Conservation (phyloP, 2,329 filamentous ascomycete genomes). For the Fusarium poae region DNA sequence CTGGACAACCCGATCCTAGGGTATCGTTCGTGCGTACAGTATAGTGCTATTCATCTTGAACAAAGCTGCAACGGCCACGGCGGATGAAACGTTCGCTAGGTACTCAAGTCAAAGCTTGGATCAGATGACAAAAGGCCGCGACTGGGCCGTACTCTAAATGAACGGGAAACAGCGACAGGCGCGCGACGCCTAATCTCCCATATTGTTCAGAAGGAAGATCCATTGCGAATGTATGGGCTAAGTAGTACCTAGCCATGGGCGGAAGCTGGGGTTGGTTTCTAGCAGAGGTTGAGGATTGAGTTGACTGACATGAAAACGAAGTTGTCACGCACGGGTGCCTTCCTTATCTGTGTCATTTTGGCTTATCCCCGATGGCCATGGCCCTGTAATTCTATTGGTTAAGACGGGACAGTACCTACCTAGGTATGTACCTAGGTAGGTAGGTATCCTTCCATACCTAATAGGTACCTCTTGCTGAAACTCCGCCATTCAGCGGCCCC, state of each 20-base stretch:
- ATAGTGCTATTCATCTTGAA: conserved; percentile 17
- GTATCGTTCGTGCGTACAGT: conserved; percentile 16
- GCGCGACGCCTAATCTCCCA: conserved; percentile 17
- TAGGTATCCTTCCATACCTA: no score
- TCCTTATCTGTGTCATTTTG: conserved; percentile 18
- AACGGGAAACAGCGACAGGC: conserved; percentile 14
- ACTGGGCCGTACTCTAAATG: conserved; percentile 10
- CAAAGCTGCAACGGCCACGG: conserved; percentile 20
- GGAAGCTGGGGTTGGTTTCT: conserved; percentile 27
- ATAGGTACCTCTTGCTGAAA: neutral
- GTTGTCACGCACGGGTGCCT: conserved; percentile 41
- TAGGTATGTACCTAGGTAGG: no score
- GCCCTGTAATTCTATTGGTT: conserved; percentile 26
- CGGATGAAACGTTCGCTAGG: conserved; percentile 28
- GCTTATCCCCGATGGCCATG: conserved; percentile 3
- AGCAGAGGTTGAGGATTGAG: conserved; percentile 27
- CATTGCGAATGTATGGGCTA: conserved; percentile 31
- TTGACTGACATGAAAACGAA: conserved; percentile 43
- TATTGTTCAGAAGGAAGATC: conserved; percentile 41
- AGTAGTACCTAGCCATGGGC: neutral
- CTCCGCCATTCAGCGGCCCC: conserved; percentile 39
- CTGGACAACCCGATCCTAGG: conserved; percentile 28
- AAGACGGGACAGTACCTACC: neutral
- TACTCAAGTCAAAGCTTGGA: conserved; percentile 30
- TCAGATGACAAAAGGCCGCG: conserved; percentile 23